Base-by-base conservation (phyloP, 345 rosid genomes). In the Hypericum androsaemum region DNA sequence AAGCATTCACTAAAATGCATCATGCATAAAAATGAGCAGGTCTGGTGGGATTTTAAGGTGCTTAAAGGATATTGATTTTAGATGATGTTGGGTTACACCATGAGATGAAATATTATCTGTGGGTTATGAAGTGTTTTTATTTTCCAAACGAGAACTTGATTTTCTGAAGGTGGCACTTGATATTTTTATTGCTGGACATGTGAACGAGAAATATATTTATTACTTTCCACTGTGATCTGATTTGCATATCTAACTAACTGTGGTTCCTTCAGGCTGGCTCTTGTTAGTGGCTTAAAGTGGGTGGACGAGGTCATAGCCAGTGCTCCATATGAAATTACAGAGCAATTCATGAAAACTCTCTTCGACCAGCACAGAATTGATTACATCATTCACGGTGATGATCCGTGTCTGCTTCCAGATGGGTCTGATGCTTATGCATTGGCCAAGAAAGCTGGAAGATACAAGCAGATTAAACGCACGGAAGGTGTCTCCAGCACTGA, bases 401-500 rank as follows among this genome's bases (percentile, higher is more conserved):
- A 89, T 66, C 97, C 97, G 28, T 89, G 97, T 68, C 67, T 82
- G 54, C 97, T 89, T 63, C 90, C 95, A 5, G 95, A 89, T 81
- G 97, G 97, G 45, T 72, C 86, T 54, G 97, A 89, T 79, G 97
- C 97, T 65, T 89, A 89, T 70, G 95, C 83, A 43, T 62, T 66
- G 54, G 97, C 97, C 46, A 89, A 86, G 80, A 79, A 72, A 53
- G 97, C 77, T 44, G 88, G 95, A 35, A 86, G 88, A 28, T 89
- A 86, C 86, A 86, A 84, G 84, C 95, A 89, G 76, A 89, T 89
- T 48, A 89, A 86, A 69, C 94, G 97, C 37, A 89, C 97, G 0
- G 97, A 89, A 80, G 97, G 97, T 5, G 97, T 89, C 60, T 89
- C 97, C 52, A 89, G 97, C 80, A 89, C 97, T 12, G 97, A 89